A percentile compares a stretch with the other conserved stretches of the same genome.
Conservation (phyloP, 345 rosid species). For the Hibiscus tridactylites region DNA sequence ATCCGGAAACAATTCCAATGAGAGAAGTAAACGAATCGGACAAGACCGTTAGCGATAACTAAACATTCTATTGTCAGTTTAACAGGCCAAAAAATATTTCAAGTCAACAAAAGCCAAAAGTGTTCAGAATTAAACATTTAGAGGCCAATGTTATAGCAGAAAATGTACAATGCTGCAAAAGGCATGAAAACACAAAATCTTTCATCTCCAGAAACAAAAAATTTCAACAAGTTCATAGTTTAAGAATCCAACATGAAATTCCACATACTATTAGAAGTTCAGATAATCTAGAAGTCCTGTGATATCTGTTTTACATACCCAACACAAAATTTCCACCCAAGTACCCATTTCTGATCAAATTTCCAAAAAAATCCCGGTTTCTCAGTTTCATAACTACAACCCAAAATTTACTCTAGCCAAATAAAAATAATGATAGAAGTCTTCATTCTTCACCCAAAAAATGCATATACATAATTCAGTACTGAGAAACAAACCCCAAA, state of each 20-base stretch:
- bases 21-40: neutral
- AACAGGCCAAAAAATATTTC: neutral
- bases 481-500: neutral
- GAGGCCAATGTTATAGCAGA: neutral
- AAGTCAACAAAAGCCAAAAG: neutral
- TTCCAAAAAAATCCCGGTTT: neutral
- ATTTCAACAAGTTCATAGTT: neutral
- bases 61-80: neutral
- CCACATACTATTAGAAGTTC: neutral
- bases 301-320: neutral
- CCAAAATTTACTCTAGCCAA: neutral
- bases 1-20: neutral
- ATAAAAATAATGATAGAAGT: neutral
- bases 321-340: neutral
- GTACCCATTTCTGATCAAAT: neutral
- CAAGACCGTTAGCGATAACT: neutral
- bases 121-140: neutral
- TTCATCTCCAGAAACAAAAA: neutral
- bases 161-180: neutral
- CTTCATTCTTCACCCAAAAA: too few species aligned
- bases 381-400: neutral
- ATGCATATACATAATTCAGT: neutral
- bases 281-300: neutral
- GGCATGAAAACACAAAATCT: neutral
- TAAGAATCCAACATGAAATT: neutral